A percentile compares a stretch with the other conserved stretches of the same genome.
phyloP scores from a whole-genome alignment of 805 yeast genomes.

The Jamesozyma lodderae region DNA sequence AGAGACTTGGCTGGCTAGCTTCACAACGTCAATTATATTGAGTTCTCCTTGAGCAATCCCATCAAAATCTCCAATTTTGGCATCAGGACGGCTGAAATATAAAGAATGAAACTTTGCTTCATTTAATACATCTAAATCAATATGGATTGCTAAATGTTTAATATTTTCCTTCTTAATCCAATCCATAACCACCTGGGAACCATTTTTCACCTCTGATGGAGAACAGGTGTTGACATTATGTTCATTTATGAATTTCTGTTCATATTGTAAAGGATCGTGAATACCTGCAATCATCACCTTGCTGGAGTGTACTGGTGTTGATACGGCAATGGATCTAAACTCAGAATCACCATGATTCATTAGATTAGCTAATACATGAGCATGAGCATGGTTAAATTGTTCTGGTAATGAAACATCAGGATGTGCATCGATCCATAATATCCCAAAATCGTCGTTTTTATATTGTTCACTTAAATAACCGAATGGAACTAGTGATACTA shows the following conservation, averaged over 20 bases:
- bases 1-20: no score
- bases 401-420: background rate
- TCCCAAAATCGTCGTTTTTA: background rate
- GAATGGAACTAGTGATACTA: background rate
- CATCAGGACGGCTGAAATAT: no score
- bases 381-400: slow-evolving; percentile 1
- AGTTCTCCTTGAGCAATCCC: no score
- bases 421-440: slow-evolving; percentile 3
- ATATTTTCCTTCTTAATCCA: no score
- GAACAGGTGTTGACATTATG: no score
- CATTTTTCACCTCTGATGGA: no score
- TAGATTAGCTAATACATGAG: background rate
- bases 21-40: no score
- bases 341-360: background rate
- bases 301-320: background rate
- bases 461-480: background rate
- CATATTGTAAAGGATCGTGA: background rate
- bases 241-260: background rate
- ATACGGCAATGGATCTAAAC: background rate
- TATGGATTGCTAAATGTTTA: no score
- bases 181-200: no score
- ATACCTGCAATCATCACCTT: slow-evolving; percentile 3
- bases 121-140: no score
- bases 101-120: no score
- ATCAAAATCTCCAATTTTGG: no score